phyloP scores from a whole-genome alignment of 805 yeast genomes.

The Candida anglica region DNA sequence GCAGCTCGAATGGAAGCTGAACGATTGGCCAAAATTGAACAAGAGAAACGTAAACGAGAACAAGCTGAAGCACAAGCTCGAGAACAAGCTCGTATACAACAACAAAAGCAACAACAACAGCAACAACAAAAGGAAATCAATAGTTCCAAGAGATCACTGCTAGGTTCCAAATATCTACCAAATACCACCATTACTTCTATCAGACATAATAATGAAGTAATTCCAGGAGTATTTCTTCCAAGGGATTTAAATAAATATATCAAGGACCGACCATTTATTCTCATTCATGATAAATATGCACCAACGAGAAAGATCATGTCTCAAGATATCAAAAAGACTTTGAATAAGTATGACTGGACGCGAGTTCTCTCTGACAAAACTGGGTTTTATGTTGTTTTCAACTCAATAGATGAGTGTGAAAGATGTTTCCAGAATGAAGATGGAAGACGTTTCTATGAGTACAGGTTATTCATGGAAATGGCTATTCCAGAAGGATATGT shows the following conservation, averaged over 20 bases:
- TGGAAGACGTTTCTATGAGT: constrained; percentile 47
- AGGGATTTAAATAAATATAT: constrained; percentile 45
- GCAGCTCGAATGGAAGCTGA: constrained; percentile 2
- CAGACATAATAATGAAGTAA: constrained; percentile 24
- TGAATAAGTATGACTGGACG: constrained; percentile 62
- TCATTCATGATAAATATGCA: constrained; percentile 48
- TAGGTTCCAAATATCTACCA: constrained; percentile 11
- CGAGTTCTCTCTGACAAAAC: constrained; percentile 56
- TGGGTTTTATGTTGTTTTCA: constrained; percentile 74
- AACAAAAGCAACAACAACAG: not conserved
- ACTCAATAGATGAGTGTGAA: constrained; percentile 53
- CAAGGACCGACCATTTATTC: constrained; percentile 54
- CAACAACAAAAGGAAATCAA: not conserved
- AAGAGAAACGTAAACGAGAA: constrained; percentile 5
- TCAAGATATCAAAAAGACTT: constrained; percentile 54
- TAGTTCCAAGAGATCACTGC: not conserved
- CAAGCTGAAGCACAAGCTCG: constrained; percentile 4
- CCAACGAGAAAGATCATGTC: constrained; percentile 46
- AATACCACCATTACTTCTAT: constrained; percentile 33
- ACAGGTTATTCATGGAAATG: constrained; percentile 54
- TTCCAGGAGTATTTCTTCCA: constrained; percentile 42
- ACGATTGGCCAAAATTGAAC: constrained; percentile 1
- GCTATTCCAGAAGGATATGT: constrained; percentile 44
- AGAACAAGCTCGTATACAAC: not conserved
- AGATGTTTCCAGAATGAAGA: constrained; percentile 59